phyloP scores from a whole-genome alignment of 495 filamentous ascomycete genomes.

The Trichocladium uniseriatum region DNA sequence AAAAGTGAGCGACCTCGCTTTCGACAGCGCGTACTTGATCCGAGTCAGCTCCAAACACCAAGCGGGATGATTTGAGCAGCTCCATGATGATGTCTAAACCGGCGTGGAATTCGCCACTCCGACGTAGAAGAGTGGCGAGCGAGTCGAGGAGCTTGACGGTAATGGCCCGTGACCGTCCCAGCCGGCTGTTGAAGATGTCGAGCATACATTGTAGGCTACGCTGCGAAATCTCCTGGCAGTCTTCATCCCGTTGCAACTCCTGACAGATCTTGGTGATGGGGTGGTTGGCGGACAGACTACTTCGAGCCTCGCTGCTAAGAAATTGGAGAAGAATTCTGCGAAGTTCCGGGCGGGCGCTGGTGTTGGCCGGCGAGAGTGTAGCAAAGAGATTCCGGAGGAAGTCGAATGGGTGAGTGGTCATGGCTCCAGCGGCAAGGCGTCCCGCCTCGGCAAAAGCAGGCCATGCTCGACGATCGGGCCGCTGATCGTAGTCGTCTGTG shows the following conservation, averaged over 20 bases:
- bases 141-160: constrained; percentile 28
- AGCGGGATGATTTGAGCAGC: constrained; percentile 19
- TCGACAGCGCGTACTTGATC: constrained; percentile 22
- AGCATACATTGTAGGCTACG: constrained; percentile 27
- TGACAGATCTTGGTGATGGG: constrained; percentile 24
- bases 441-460: constrained; percentile 22
- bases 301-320: constrained; percentile 19
- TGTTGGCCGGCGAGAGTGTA: constrained; percentile 24
- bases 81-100: constrained; percentile 23
- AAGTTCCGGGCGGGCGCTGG: constrained; percentile 24
- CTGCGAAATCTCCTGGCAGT: constrained; percentile 25
- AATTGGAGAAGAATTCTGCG: constrained; percentile 22
- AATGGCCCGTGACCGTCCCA: constrained; percentile 22
- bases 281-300: constrained; percentile 20
- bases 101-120: constrained; percentile 24
- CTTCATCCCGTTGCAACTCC: constrained; percentile 20
- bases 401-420: constrained; percentile 26
- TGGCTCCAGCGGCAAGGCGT: constrained; percentile 18
- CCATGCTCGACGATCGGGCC: constrained; percentile 20
- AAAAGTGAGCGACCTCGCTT: constrained; percentile 27
- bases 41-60: constrained; percentile 20
- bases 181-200: constrained; percentile 24
- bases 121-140: constrained; percentile 26
- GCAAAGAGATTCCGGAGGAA: constrained; percentile 27
- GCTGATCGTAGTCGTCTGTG: constrained; percentile 6